phyloP scores from a whole-genome alignment of 768 basidiomycete genomes.

The Mycena rosella region DNA sequence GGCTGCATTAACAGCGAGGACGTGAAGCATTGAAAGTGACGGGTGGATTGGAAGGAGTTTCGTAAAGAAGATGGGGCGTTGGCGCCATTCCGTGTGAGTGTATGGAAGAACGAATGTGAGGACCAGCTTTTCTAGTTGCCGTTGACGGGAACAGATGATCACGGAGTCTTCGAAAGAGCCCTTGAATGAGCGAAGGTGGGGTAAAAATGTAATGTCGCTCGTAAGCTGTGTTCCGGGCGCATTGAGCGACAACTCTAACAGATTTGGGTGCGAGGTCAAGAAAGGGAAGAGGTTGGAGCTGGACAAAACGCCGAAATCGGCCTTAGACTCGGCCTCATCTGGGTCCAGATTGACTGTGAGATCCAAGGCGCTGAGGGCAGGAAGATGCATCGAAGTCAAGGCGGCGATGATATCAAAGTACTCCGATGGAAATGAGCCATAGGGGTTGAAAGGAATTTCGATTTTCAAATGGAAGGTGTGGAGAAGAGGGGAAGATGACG shows the following conservation, averaged over 20 bases:
- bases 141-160: background rate
- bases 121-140: background rate
- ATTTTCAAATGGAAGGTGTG: slow-evolving; percentile 8
- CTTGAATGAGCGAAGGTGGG: slow-evolving; percentile 23
- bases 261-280: slow-evolving; percentile 11
- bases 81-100: background rate
- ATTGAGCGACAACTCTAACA: background rate
- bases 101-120: background rate
- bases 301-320: background rate
- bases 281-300: slow-evolving; percentile 5
- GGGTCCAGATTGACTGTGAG: slow-evolving; percentile 1
- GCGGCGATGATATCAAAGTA: background rate
- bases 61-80: background rate
- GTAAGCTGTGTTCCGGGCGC: background rate
- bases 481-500: slow-evolving; percentile 11
- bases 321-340: background rate
- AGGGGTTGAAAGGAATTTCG: background rate
- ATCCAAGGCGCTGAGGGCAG: background rate
- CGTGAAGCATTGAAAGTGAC: background rate
- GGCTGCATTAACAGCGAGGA: background rate
- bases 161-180: slow-evolving; percentile 10
- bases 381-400: background rate
- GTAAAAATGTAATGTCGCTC: background rate
- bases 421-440: background rate
- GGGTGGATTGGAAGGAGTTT: background rate